These are phyloP conservation scores for Oryza coarctata DNA, from an alignment of 176 grass and related monocot species.

Conservation along the genomic window DNA sequence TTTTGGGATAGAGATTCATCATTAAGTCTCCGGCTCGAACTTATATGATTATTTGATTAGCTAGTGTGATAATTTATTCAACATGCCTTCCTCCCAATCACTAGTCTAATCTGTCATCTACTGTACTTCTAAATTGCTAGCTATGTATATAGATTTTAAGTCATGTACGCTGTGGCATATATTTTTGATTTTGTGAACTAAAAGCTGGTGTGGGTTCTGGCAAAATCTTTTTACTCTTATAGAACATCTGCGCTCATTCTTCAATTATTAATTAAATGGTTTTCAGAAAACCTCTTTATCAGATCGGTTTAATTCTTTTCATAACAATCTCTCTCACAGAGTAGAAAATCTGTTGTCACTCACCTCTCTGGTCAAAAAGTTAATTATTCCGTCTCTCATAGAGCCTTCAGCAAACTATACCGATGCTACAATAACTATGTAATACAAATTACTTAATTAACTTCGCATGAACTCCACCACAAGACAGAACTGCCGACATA, in stretches of 20 bases:
- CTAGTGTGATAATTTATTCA: constrained; percentile 34
- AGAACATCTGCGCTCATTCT: not conserved
- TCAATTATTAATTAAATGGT: not conserved
- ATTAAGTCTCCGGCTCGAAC: constrained; percentile 4
- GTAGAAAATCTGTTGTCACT: no score
- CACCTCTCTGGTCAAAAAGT: no score
- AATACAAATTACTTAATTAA: no score
- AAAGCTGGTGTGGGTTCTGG: not conserved
- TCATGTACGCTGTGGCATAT: not conserved
- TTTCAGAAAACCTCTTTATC: no score
- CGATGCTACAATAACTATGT: not conserved
- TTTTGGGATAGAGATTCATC: constrained; percentile 20
- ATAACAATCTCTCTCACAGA: no score
- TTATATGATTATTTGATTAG: constrained; percentile 19
- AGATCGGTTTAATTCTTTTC: no score
- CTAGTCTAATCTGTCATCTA: constrained; percentile 7
- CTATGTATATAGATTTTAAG: not conserved
- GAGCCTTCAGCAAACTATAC: not conserved
- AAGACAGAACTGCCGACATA: not conserved
- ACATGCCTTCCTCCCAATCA: constrained; percentile 3
- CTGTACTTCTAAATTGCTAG: constrained; percentile 15
- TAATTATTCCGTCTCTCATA: no score
- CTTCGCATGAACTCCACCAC: not conserved
- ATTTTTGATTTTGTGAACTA: not conserved
- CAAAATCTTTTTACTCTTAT: no score